Evolutionary conservation across 73 alveolate genomes (phyloP), one percentile per base, ranked within the genome.

Genomic region (Breviolum minutum): DNA sequence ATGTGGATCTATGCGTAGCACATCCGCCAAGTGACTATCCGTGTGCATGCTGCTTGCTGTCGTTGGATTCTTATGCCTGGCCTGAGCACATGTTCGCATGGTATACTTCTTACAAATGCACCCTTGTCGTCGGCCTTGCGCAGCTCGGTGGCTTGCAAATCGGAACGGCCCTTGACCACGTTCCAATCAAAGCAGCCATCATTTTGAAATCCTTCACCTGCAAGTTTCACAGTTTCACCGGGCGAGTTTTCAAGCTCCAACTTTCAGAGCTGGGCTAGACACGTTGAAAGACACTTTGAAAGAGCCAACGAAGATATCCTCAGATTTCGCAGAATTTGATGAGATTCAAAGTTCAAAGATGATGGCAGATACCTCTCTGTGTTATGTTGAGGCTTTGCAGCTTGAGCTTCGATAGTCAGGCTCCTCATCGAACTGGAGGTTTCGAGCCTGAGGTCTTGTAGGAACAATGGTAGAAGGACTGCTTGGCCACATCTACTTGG

Each of bases 321-420:
- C 11, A 82, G 60, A 60, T 68, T 14, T 22, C 77, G 6, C 77
- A 68, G 24, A 22, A 22, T 22, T 22, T 1, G 17, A 17, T 68
- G 17, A 22, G 77, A 68, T 17, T 17, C 77, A 3, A 17, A 8
- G 29, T 8, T 29, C 7, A 24, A 77, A 9, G 63, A 16, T 77
- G 19, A n/a, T 9, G 63, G 63, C 40, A 99, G 61, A 40, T 40
- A 40, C 54, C 54, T 40, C 54, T 40, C 54, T 40, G 54, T 40
- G 54, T 40, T 40, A 40, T 40, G 54, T 40, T 30, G 81, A 96
- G 86, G 70, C 99, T 82, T 6, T 99, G 99, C 99, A 99, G 99
- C 40, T 99, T 87, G 86, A 94, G 99, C 99, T 99, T 99, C 99
- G 98, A 90, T 99, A 99, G 99, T 99, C 99, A 0, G 99, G 99